Evolutionary conservation across 441 rosid species (phyloP).

Genomic region (Dalechampia spathulata): DNA sequence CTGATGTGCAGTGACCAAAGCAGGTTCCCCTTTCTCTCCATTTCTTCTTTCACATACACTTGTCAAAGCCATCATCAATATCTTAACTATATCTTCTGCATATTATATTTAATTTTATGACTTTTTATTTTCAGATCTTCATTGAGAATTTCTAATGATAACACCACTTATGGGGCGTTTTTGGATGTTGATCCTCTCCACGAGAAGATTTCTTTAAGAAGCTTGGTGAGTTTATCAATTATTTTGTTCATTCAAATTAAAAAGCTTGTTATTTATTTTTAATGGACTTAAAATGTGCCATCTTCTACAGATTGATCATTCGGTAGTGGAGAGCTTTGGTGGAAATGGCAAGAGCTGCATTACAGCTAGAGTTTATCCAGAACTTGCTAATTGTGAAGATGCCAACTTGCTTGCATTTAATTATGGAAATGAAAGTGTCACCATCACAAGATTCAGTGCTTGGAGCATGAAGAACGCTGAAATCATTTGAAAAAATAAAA

Average conservation of each 20-base stretch:
- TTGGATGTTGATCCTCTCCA: slow-evolving; percentile 44
- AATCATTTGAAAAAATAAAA: slow-evolving; percentile 22
- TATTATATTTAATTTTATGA: not conserved
- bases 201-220: slow-evolving; percentile 48
- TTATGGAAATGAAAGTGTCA: slow-evolving; percentile 44
- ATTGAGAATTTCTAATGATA: slow-evolving; percentile 39
- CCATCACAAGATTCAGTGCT: slow-evolving; percentile 35
- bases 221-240: slow-evolving; percentile 64
- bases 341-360: slow-evolving; percentile 60
- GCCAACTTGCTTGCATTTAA: slow-evolving; percentile 59
- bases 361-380: slow-evolving; percentile 71
- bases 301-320: slow-evolving; percentile 55
- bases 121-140: slow-evolving; percentile 63
- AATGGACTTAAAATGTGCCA: not conserved
- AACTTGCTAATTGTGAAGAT: slow-evolving; percentile 28
- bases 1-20: slow-evolving; percentile 87
- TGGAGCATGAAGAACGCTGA: slow-evolving; percentile 72
- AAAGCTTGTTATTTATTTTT: no score
- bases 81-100: no score
- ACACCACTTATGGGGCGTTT: slow-evolving; percentile 61
- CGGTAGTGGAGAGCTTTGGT: slow-evolving; percentile 78
- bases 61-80: no score
- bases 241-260: no score
- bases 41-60: no score
- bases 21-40: slow-evolving; percentile 29